Conservation (phyloP, 768 basidiomycete genomes). For the Naganishia kalamii region DNA sequence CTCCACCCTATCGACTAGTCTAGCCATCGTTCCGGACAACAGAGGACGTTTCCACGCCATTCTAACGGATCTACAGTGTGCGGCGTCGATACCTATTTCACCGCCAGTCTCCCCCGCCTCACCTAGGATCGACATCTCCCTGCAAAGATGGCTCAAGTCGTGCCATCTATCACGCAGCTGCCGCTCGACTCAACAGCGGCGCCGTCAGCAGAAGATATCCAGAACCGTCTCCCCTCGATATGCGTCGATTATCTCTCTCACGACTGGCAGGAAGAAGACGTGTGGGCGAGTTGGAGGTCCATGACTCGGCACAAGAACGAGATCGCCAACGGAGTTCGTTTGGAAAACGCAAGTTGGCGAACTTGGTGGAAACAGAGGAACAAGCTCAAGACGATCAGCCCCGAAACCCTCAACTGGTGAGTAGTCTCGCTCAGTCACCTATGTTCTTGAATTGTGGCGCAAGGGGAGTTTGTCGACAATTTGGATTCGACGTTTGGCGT, state of each 20-base stretch:
- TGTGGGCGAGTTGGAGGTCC: slow-evolving; percentile 95
- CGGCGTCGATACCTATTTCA: not conserved
- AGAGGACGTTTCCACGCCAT: not conserved
- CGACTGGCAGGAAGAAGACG: slow-evolving; percentile 95
- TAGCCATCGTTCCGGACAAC: not conserved
- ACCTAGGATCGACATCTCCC: not conserved
- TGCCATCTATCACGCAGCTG: slow-evolving; percentile 44
- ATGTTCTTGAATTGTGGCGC: too few relatives aligned
- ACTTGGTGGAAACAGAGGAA: slow-evolving; percentile 99
- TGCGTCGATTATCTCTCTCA: slow-evolving; percentile 99
- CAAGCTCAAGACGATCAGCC: slow-evolving; percentile 85
- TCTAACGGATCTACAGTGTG: too few relatives aligned
- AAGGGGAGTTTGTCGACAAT: too few relatives aligned
- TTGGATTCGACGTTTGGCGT: too few relatives aligned
- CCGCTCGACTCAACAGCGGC: slow-evolving; percentile 46
- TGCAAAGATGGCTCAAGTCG: slow-evolving; percentile 42
- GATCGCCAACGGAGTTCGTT: slow-evolving; percentile 84
- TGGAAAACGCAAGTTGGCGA: slow-evolving; percentile 97
- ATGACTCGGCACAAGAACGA: slow-evolving; percentile 99
- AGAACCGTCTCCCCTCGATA: slow-evolving; percentile 68
- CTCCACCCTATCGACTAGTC: not conserved
- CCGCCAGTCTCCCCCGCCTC: not conserved
- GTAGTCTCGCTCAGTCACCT: slow-evolving; percentile 41
- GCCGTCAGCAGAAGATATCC: slow-evolving; percentile 54
- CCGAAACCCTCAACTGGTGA: slow-evolving; percentile 97